Base-by-base conservation (phyloP, 192 early-diverging fungal species). In the Linnemannia hyalina region DNA sequence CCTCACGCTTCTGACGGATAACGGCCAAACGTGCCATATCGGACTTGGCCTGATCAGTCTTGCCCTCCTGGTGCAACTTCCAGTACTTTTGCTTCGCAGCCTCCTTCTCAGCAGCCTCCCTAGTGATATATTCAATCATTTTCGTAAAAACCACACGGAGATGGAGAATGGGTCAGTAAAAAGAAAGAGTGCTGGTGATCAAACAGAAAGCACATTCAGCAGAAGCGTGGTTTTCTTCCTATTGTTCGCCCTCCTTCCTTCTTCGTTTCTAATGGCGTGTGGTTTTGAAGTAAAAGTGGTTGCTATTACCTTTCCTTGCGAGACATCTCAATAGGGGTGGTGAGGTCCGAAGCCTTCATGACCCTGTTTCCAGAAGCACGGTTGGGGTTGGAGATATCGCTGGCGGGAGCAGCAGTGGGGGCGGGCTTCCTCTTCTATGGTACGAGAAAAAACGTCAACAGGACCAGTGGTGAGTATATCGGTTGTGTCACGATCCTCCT, bases 41-140 rank as follows among this genome's bases (percentile, higher is more conserved):
- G 8, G 89, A 54, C 88, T 90, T 88, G 36, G 90, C 90, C 81
- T 91, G 90, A 26, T 91, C 90, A 6, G 90, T 91, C 88, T 91
- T 90, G 65, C 90, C 90, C 65, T 88, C 89, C 76, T 81, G 71
- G 63, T 91, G 90, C 74, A 91, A 80, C 78, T 91, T 91, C 89
- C 85, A 89, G 84, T 91, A 91, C 71, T 82, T 80, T 70, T 87
- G 84, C 76, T 85, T 82, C 7, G 89, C 88, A 26, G 88, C 90
- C 76, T 84, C 90, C 83, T 91, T 91, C 73, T 90, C 90, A 44
- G 88, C 88, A 72, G 88, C 90, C 83, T 91, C 90, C 42, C 90
- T 90, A 82, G 55, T 68, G 36, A 52, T 52, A 46, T 15, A 2
- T 46, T 15, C 22, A n/a, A 8, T 46, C 13, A 16, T 42, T 29